Conservation (phyloP, 2,329 filamentous ascomycete genomes). For the Rutstroemia sydowiana region DNA sequence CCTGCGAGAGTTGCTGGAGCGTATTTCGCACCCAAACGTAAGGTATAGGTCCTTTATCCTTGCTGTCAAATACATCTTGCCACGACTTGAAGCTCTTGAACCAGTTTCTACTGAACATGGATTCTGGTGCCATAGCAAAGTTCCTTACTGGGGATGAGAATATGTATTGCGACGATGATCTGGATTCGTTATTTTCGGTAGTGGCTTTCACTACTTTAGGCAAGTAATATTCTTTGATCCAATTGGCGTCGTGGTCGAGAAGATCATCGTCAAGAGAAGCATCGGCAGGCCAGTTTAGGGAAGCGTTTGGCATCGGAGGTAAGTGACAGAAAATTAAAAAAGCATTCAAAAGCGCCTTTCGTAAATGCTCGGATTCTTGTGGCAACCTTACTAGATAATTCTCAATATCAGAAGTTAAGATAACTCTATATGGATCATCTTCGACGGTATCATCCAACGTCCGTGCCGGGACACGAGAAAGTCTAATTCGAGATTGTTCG, state of each 20-base stretch:
- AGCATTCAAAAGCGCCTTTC: conserved; percentile 52
- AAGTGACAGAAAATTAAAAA: conserved; percentile 63
- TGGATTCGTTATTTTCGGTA: conserved; percentile 18
- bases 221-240: conserved; percentile 12
- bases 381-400: conserved; percentile 52
- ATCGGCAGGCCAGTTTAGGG: conserved; percentile 39
- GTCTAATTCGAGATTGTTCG: conserved; percentile 45
- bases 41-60: conserved; percentile 21
- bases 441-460: conserved; percentile 67
- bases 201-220: neutral
- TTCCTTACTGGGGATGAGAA: conserved; percentile 20
- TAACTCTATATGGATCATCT: conserved; percentile 75
- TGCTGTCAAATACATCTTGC: conserved; percentile 15
- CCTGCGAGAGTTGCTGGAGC: conserved; percentile 50
- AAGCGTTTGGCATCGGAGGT: conserved; percentile 39
- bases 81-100: conserved; percentile 13
- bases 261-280: conserved; percentile 42
- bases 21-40: conserved; percentile 41
- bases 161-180: conserved; percentile 6
- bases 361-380: conserved; percentile 30
- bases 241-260: conserved; percentile 23
- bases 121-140: conserved; percentile 36
- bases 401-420: conserved; percentile 72
- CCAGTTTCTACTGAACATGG: conserved; percentile 40
- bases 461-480: conserved; percentile 57